Evolutionary conservation across 768 basidiomycete genomes (phyloP).

Genomic region (Trametes cinnabarina): DNA sequence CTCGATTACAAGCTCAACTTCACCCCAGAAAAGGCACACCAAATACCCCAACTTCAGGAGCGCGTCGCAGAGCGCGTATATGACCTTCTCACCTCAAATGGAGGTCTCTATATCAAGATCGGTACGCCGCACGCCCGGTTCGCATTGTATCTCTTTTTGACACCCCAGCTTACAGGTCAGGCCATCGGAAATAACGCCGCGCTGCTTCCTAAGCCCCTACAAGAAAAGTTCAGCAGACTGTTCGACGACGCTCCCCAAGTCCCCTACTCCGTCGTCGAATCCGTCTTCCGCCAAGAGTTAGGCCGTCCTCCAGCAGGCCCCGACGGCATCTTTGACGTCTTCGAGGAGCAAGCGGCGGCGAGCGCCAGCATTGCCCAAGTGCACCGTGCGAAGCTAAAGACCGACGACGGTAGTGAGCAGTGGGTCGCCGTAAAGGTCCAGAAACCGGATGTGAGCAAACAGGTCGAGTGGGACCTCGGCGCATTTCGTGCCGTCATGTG

Average conservation of each 20-base stretch:
- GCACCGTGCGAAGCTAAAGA: conserved; percentile 66
- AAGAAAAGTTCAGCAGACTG: conserved; percentile 75
- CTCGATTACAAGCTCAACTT: conserved; percentile 90
- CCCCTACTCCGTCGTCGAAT: conserved; percentile 62
- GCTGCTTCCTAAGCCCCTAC: conserved; percentile 78
- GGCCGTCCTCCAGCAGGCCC: conserved; percentile 64
- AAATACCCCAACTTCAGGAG: conserved; percentile 79
- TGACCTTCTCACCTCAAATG: conserved; percentile 75
- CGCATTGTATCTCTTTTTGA: conserved; percentile 15
- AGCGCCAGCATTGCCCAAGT: conserved; percentile 94
- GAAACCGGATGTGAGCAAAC: conserved; percentile 83
- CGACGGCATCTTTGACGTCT: conserved; percentile 72
- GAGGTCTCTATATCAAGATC: conserved; percentile 84
- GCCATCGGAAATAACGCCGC: conserved; percentile 85
- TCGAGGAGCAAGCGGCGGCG: conserved; percentile 75
- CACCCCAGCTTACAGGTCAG: conserved; percentile 45
- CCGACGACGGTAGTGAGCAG: conserved; percentile 33
- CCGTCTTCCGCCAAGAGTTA: conserved; percentile 69
- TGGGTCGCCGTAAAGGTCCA: conserved; percentile 95
- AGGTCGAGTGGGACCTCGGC: conserved; percentile 82
- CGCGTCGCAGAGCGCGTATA: conserved; percentile 79
- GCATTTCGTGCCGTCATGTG: conserved; percentile 73
- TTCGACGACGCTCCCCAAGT: conserved; percentile 91
- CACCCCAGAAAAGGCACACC: conserved; percentile 61
- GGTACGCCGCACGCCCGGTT: conserved; percentile 42